Base-by-base conservation (phyloP, 2,329 filamentous ascomycete genomes). In the Exophiala calicioides region DNA sequence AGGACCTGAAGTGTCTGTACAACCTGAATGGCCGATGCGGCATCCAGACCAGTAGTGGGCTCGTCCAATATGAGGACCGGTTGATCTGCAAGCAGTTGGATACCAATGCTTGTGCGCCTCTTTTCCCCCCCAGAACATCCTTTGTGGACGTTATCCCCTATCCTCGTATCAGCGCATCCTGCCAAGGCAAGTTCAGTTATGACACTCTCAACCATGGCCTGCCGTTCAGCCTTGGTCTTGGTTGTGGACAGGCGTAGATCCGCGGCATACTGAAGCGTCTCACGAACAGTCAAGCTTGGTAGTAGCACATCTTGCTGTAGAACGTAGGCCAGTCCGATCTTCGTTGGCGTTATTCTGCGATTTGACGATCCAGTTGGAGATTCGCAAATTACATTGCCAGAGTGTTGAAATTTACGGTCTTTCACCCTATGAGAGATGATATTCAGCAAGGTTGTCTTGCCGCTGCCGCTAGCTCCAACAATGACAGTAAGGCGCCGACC, bases 381-480 rank as follows among this genome's bases (percentile, higher is more conserved):
- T 55, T 85, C 80, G 8, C 86, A 82, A 68, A 89, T 76, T 15
- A 82, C 79, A 62, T 88, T 90, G 24, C 50, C 50, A 9, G 20
- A 30, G 21, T 45, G 39, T 30, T 36, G 44, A 35, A 52, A 90
- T 70, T 80, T 73, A 2, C 77, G 76, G 1, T 79, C 72, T 0
- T 73, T 72, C 13, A 72, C 70, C 50, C 84, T 74, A 44, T 81
- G 78, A 4, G 89, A 87, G 12, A 94, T 80, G 3, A 86, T 80
- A 64, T 93, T 90, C 24, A 95, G 76, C 6, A 98, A 73, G 0
- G 93, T 98, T 3, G 93, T 98, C 76, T 98, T 98, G 69, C 93
- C 93, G 75, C 89, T 94, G 57, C 93, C 93, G 66, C 91, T 97
- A 43, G 98, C 91, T 74, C 93, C 93, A 60, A 98, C 97, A 46